Base-by-base conservation (phyloP, 192 early-diverging fungal species). In the Thoreauomyces humboldtii region DNA sequence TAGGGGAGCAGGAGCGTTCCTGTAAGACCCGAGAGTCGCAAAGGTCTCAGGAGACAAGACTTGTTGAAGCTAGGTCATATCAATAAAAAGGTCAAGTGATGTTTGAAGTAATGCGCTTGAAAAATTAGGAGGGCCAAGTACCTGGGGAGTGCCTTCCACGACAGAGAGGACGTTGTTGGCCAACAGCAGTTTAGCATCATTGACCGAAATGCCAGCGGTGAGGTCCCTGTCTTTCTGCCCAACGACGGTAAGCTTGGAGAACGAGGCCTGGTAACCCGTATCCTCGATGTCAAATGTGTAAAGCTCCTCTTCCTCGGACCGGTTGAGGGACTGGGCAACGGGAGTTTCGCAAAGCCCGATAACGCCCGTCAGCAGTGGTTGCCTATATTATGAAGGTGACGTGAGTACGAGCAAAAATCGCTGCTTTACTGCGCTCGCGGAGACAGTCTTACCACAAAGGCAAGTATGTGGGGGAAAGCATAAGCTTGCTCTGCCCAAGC, bases 241-340 rank as follows among this genome's bases (percentile, higher is more conserved):
- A 21, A 89, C 77, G 0, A 92, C 87, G 12, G 87, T 80, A 34
- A 96, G 76, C 41, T 86, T 82, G 2, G 92, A 77, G 77, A 89
- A 97, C 34, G 87, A 84, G 19, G 90, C 89, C 65, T 93, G 90
- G 63, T 92, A 92, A 14, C 91, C 91, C 0, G 83, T 78, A 7
- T 90, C 89, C 53, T 93, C 91, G 42, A 92, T 77, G 72, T 95
- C 93, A 21, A 71, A 68, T 33, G 68, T 73, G 50, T 75, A 64
- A 6, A 70, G 43, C 25, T 67, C 71, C 31, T 78, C 74, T 29
- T 77, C 76, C 21, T 59, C 50, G 15, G 56, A 59, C 11, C 56
- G 54, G 27, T 59, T 59, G 7, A 42, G 57, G 28, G 58, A 51
- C 38, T 76, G 33, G 17, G 74, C 76, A 44, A 76, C 76, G 2